Conservation (phyloP, 2,329 filamentous ascomycete genomes). For the Chrysoporthe cubensis region DNA sequence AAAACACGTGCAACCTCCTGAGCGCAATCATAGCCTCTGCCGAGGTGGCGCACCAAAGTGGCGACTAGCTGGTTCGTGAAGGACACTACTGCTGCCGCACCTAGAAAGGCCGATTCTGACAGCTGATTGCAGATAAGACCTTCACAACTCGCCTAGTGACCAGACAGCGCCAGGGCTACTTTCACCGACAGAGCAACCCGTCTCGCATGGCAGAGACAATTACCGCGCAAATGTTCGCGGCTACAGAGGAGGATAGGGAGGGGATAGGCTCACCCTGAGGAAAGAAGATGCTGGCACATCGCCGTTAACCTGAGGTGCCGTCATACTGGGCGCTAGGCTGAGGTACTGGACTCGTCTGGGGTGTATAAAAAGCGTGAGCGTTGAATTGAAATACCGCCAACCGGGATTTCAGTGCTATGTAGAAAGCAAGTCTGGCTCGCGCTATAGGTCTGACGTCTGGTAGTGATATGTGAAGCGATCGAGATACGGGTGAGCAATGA, state of each 20-base stretch:
- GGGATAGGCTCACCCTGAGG: constrained; percentile 47
- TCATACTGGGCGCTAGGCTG: constrained; percentile 34
- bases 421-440: background rate
- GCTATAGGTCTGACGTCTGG: background rate
- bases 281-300: constrained; percentile 55
- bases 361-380: background rate
- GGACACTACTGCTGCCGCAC: background rate
- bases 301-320: constrained; percentile 53
- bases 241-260: background rate
- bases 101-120: background rate
- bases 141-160: background rate
- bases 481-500: background rate
- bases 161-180: background rate
- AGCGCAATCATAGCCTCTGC: background rate
- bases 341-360: constrained; percentile 3
- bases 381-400: background rate
- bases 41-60: background rate
- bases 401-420: background rate
- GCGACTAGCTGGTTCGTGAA: background rate
- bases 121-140: background rate
- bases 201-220: background rate
- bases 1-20: background rate
- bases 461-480: background rate
- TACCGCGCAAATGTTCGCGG: no score
- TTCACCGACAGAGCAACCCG: background rate